Conservation (phyloP, 106 monocot genomes). For the Alisma plantagoaquatica region DNA sequence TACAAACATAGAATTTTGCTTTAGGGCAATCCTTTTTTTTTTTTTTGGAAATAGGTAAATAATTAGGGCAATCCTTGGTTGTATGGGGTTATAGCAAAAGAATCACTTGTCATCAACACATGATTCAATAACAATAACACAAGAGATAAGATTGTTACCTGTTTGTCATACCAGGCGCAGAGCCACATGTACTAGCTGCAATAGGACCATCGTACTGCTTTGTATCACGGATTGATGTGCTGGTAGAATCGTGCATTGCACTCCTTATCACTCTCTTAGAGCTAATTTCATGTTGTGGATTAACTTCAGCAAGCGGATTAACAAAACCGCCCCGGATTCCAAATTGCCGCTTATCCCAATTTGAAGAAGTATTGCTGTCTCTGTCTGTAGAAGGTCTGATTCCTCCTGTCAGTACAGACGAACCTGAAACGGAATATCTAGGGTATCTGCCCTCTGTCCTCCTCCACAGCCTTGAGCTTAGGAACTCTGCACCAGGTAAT, state of each 20-base stretch:
- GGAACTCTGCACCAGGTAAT: conserved; percentile 68
- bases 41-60: too few relatives aligned
- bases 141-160: too few relatives aligned
- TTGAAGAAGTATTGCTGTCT: conserved; percentile 13
- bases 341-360: conserved; percentile 35
- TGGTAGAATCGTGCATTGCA: conserved; percentile 1
- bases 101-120: too few relatives aligned
- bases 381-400: conserved; percentile 12
- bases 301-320: conserved; percentile 61
- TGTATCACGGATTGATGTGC: conserved; percentile 3
- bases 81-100: too few relatives aligned
- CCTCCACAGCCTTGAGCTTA: conserved; percentile 76
- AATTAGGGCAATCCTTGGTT: too few relatives aligned
- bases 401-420: conserved; percentile 3
- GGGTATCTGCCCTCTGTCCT: conserved; percentile 55
- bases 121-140: too few relatives aligned
- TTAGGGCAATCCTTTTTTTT: too few relatives aligned
- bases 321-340: conserved; percentile 35
- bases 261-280: conserved; percentile 15
- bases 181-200: too few relatives aligned
- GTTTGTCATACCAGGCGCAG: too few relatives aligned
- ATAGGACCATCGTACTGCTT: conserved; percentile 7
- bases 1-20: too few relatives aligned
- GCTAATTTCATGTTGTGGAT: conserved; percentile 13
- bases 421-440: conserved; percentile 20